These are phyloP conservation scores for Astrephomene gubernaculifera DNA, from an alignment of 139 green algal genomes.

Conservation along the genomic window DNA sequence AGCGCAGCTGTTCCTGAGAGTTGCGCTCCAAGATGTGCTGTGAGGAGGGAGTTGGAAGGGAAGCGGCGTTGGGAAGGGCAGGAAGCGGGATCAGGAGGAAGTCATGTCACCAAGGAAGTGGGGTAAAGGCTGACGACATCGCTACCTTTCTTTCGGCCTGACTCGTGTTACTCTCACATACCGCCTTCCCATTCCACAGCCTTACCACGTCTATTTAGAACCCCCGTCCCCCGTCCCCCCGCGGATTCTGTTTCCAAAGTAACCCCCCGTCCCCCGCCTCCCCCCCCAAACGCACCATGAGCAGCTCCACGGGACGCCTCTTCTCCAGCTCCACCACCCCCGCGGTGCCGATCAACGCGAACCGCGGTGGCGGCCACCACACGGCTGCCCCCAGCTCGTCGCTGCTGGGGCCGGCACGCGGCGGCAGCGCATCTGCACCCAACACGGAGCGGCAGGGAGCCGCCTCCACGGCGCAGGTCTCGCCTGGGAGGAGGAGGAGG, in stretches of 20 bases:
- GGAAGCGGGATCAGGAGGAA: background rate
- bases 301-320: constrained; percentile 74
- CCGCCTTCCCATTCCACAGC: too few relatives aligned
- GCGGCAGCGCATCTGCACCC: constrained; percentile 34
- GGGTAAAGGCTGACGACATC: too few relatives aligned
- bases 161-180: too few relatives aligned
- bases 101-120: background rate
- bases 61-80: background rate
- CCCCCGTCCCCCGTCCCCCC: too few relatives aligned
- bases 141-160: too few relatives aligned
- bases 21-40: constrained; percentile 44
- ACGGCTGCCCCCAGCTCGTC: constrained; percentile 82
- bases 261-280: background rate
- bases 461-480: constrained; percentile 57
- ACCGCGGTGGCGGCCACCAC: constrained; percentile 69
- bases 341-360: constrained; percentile 85
- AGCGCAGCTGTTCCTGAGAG: constrained; percentile 18
- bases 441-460: constrained; percentile 26
- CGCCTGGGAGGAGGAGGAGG: constrained; percentile 36
- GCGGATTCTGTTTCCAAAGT: too few relatives aligned
- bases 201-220: too few relatives aligned
- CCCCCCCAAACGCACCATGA: constrained; percentile 63
- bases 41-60: background rate
- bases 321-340: constrained; percentile 85
- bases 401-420: background rate